Evolutionary conservation across 2,329 filamentous ascomycete genomes (phyloP).

Genomic region (Nannizziopsis barbatae): DNA sequence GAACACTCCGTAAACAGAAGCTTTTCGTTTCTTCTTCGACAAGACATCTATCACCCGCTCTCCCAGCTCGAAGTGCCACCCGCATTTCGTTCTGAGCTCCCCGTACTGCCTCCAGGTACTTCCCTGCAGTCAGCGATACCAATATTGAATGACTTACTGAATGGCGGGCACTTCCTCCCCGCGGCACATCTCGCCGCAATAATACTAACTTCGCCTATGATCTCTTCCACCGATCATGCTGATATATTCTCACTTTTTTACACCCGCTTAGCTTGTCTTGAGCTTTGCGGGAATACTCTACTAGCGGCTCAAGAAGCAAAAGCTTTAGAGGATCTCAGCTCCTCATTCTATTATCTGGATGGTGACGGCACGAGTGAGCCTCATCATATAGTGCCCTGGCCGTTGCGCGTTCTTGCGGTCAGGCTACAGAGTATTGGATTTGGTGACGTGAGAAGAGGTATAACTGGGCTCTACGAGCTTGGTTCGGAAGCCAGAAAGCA

Average conservation of each 20-base stretch:
- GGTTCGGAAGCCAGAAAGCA: conserved; percentile 61
- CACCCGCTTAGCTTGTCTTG: conserved; percentile 68
- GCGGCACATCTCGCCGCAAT: conserved; percentile 48
- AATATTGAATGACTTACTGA: conserved; percentile 53
- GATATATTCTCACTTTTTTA: conserved; percentile 70
- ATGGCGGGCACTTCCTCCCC: conserved; percentile 64
- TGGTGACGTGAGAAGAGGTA: conserved; percentile 67
- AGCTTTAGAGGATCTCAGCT: conserved; percentile 49
- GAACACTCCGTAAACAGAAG: conserved; percentile 44
- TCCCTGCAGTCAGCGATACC: conserved; percentile 34
- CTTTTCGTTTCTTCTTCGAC: conserved; percentile 67
- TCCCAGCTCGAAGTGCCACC: conserved; percentile 49
- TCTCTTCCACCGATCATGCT: conserved; percentile 43
- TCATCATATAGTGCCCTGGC: conserved; percentile 73
- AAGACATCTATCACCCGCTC: conserved; percentile 73
- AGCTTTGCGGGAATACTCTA: conserved; percentile 61
- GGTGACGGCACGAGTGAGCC: conserved; percentile 40
- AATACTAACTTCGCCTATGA: conserved; percentile 33
- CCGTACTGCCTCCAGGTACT: conserved; percentile 52
- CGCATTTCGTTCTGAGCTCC: conserved; percentile 58
- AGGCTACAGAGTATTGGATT: conserved; percentile 78
- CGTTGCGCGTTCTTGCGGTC: conserved; percentile 69
- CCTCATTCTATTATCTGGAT: conserved; percentile 43
- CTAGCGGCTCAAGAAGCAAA: conserved; percentile 56
- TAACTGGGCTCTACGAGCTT: conserved; percentile 85